Evolutionary conservation across 179 eudicot species (phyloP).

Genomic region (Gypsophila paniculata): DNA sequence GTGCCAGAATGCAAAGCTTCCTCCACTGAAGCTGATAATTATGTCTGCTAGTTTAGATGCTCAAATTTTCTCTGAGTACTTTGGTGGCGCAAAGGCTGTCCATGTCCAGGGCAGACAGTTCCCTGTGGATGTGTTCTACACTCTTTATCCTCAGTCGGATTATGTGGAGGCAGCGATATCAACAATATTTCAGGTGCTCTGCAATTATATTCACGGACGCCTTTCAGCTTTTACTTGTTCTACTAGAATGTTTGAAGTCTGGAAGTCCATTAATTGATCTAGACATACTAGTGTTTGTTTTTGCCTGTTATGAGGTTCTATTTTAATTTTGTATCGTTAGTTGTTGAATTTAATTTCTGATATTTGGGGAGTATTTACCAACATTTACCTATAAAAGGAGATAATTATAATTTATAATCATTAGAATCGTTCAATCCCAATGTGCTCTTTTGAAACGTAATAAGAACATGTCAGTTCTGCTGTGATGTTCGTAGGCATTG

Average conservation of each 20-base stretch:
- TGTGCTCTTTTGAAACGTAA: background rate
- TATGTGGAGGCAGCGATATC: slow-evolving; percentile 81
- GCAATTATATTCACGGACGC: background rate
- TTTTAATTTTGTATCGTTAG: background rate
- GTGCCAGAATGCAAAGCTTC: slow-evolving; percentile 37
- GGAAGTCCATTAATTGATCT: background rate
- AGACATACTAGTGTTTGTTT: background rate
- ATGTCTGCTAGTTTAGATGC: slow-evolving; percentile 99
- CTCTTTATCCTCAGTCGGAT: slow-evolving; percentile 73
- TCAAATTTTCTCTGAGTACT: slow-evolving; percentile 73
- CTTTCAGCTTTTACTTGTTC: background rate
- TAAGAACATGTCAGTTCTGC: background rate
- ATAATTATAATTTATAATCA: background rate
- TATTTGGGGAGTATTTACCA: background rate
- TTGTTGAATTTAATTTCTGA: background rate
- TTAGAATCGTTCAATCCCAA: background rate
- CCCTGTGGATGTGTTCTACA: slow-evolving; percentile 80
- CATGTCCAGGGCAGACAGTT: slow-evolving; percentile 92
- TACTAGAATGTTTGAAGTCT: background rate
- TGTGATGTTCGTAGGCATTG: background rate
- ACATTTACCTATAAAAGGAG: background rate
- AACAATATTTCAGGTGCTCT: slow-evolving; percentile 83
- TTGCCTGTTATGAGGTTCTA: background rate
- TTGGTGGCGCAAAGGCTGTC: slow-evolving; percentile 84
- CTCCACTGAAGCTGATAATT: slow-evolving; percentile 71